phyloP scores from a whole-genome alignment of 106 monocot genomes.

The Phalaenopsis aphrodite region DNA sequence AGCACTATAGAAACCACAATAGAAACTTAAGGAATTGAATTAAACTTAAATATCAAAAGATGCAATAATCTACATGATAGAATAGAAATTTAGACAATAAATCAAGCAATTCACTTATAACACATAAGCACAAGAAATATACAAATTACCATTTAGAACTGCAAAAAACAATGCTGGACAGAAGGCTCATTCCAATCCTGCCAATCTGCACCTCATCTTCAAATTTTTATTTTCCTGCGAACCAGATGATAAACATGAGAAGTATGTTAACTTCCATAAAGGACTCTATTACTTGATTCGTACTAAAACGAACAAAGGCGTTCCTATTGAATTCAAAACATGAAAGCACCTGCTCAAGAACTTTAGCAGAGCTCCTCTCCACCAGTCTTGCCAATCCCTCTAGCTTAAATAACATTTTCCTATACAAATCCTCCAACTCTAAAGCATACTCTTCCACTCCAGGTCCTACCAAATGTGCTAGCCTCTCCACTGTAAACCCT shows the following conservation, averaged over 20 bases:
- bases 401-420: conserved; percentile 48
- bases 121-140: neutral
- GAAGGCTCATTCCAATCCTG: conserved; percentile 10
- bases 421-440: conserved; percentile 52
- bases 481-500: conserved; percentile 35
- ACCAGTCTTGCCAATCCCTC: conserved; percentile 40
- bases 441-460: conserved; percentile 18
- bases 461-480: conserved; percentile 29
- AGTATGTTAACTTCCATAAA: neutral
- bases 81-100: neutral
- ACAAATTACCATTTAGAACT: neutral
- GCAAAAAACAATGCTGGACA: neutral
- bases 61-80: neutral
- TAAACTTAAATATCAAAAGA: neutral
- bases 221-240: conserved; percentile 12
- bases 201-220: conserved; percentile 11
- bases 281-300: neutral
- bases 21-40: neutral
- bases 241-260: neutral
- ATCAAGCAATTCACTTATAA: neutral
- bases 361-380: conserved; percentile 41
- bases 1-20: neutral
- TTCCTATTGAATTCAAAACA: neutral
- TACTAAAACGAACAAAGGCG: neutral
- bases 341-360: conserved; percentile 46